phyloP scores from a whole-genome alignment of 768 basidiomycete species.

The Myochromella boudieri region DNA sequence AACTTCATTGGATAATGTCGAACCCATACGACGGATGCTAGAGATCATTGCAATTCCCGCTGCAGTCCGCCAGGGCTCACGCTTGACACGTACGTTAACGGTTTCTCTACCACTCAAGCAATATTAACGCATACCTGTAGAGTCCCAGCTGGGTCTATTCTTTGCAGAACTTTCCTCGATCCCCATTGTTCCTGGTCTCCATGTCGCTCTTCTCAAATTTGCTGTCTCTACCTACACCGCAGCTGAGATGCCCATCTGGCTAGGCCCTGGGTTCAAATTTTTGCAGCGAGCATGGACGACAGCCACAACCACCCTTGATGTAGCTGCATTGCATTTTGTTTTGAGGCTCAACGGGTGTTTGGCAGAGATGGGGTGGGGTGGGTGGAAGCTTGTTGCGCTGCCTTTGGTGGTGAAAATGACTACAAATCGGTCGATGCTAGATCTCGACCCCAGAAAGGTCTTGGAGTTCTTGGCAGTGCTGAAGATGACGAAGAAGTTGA shows the following conservation, averaged over 20 bases:
- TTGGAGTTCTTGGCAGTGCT: slow-evolving; percentile 53
- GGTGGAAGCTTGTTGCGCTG: slow-evolving; percentile 71
- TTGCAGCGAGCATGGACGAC: slow-evolving; percentile 49
- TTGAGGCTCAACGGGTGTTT: slow-evolving; percentile 59
- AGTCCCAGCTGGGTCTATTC: slow-evolving; percentile 33
- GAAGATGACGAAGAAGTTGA: slow-evolving; percentile 47
- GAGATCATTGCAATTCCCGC: slow-evolving; percentile 57
- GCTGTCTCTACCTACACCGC: slow-evolving; percentile 38
- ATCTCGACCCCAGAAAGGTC: slow-evolving; percentile 39
- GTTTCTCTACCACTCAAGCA: not conserved
- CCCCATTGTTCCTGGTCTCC: slow-evolving; percentile 26
- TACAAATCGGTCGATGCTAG: slow-evolving; percentile 38
- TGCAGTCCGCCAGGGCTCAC: slow-evolving; percentile 70
- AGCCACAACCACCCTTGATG: slow-evolving; percentile 8
- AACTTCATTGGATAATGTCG: slow-evolving; percentile 23
- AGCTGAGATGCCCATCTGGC: slow-evolving; percentile 49
- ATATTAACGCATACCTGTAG: slow-evolving; percentile 20
- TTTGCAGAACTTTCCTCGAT: slow-evolving; percentile 30
- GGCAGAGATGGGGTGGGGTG: slow-evolving; percentile 68
- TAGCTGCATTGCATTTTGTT: slow-evolving; percentile 35
- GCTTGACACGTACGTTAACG: slow-evolving; percentile 53
- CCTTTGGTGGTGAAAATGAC: slow-evolving; percentile 58
- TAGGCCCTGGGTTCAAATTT: slow-evolving; percentile 54
- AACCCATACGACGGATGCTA: slow-evolving; percentile 49
- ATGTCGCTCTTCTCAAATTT: slow-evolving; percentile 37